These are phyloP conservation scores for Scheffersomyces insectosa DNA, from an alignment of 1,139 yeast genomes.

Conservation along the genomic window DNA sequence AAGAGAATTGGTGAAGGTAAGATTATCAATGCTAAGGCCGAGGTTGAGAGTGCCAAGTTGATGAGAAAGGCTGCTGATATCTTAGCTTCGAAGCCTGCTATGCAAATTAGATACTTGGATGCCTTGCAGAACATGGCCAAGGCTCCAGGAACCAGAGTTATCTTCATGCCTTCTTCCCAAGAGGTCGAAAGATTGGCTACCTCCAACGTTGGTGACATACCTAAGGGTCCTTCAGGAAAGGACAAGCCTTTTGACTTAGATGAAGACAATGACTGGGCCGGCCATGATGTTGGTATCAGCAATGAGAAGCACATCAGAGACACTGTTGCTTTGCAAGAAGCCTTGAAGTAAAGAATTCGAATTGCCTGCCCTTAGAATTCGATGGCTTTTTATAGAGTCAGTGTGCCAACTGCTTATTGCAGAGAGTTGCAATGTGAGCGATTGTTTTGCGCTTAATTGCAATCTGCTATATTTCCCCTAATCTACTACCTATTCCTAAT, in stretches of 20 bases:
- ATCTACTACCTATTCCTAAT: no score
- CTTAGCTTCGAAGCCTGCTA: slow-evolving; percentile 72
- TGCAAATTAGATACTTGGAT: slow-evolving; percentile 78
- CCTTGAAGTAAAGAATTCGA: slow-evolving; percentile 6
- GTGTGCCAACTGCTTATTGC: no score
- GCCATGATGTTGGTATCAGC: slow-evolving; percentile 6
- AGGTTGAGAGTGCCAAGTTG: slow-evolving; percentile 72
- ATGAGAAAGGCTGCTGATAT: slow-evolving; percentile 83
- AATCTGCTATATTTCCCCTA: no score
- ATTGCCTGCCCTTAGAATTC: no score
- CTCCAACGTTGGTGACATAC: slow-evolving; percentile 7
- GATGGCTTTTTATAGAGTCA: no score
- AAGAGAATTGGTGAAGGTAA: slow-evolving; percentile 77
- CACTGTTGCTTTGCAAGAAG: slow-evolving; percentile 20
- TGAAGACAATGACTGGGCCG: slow-evolving; percentile 19
- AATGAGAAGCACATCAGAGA: slow-evolving; percentile 11
- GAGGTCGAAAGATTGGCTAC: slow-evolving; percentile 39
- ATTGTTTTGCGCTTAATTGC: no score
- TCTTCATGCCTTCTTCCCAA: slow-evolving; percentile 66
- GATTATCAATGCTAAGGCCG: slow-evolving; percentile 75
- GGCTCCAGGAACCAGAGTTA: slow-evolving; percentile 62
- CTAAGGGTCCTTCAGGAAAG: slow-evolving; percentile 4
- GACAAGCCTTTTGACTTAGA: slow-evolving; percentile 13
- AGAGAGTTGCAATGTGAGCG: no score
- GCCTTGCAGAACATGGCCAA: slow-evolving; percentile 80